Base-by-base conservation (phyloP, 192 early-diverging fungal species). In the Coemansia interrupta region DNA sequence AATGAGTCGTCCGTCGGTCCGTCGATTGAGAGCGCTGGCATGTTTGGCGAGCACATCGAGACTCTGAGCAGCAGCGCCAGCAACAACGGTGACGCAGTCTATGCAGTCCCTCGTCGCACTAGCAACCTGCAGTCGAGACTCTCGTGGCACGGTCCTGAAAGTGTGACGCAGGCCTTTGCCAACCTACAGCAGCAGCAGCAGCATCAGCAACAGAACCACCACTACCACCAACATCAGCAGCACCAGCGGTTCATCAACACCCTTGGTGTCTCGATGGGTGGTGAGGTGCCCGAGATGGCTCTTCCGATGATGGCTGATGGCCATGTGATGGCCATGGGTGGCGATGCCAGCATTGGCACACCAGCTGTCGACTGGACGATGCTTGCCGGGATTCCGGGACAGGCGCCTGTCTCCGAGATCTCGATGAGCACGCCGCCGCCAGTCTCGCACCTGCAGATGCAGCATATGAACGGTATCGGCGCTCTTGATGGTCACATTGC, bases 71-170 rank as follows among this genome's bases (percentile, higher is more conserved):
- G 29, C 24, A 59, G 20, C 20, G 53, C 46, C 9, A 66, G 48
- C 47, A 46, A 29, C 54, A 26, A 36, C 54, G 56, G 48, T 22
- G 68, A 66, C 20, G 43, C 52, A 19, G 24, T 68, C 19, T 78
- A 65, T 20, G 62, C 45, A 14, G 22, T 55, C 7, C 65, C 68
- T n/a, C 75, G 75, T 24, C 48, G 60, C 19, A 39, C 54, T 4
- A 55, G 39, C 7, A 62, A 68, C 52, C 19, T 62, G 54, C 69
- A 51, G 54, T 64, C 75, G 23, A 58, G 75, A 42, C 56, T 78
- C 20, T 78, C 75, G 54, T 78, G 75, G 75, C 75, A 78, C 39
- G 75, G 75, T 3, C 40, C 75, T 14, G 75, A 78, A 23, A 78
- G 64, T 52, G 58, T 78, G 56, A 58, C 50, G 13, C 75, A 78